These are phyloP conservation scores for Blastomyces gilchristii DNA, from an alignment of 2,329 filamentous ascomycete species.

Conservation along the genomic window DNA sequence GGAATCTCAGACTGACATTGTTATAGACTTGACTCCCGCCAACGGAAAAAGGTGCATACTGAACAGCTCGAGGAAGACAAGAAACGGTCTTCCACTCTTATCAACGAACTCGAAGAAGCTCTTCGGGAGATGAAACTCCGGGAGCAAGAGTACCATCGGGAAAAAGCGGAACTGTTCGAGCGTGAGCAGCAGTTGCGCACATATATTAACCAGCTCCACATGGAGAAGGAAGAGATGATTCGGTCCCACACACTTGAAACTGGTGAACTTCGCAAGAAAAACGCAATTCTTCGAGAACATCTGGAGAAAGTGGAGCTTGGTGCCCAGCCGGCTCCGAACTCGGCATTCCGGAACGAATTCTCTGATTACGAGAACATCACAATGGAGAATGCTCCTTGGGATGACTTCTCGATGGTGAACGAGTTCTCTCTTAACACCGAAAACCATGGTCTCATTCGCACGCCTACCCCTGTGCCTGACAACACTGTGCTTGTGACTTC, in stretches of 20 bases:
- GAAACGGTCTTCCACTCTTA: slow-evolving; percentile 71
- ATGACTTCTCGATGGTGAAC: slow-evolving; percentile 67
- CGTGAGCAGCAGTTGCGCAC: slow-evolving; percentile 66
- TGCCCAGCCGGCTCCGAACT: slow-evolving; percentile 33
- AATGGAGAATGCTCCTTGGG: slow-evolving; percentile 69
- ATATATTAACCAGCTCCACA: slow-evolving; percentile 63
- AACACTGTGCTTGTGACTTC: slow-evolving; percentile 32
- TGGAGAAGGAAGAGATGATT: slow-evolving; percentile 89
- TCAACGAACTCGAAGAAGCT: slow-evolving; percentile 69
- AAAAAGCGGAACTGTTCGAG: slow-evolving; percentile 53
- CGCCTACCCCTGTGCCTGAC: slow-evolving; percentile 19
- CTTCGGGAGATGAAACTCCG: slow-evolving; percentile 57
- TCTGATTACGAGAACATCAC: slow-evolving; percentile 73
- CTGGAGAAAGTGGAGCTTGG: slow-evolving; percentile 40
- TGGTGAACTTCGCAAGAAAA: slow-evolving; percentile 83
- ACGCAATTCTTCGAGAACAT: slow-evolving; percentile 65
- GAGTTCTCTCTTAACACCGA: slow-evolving; percentile 41
- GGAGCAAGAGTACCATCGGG: slow-evolving; percentile 41
- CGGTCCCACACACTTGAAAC: slow-evolving; percentile 81
- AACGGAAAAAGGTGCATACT: slow-evolving; percentile 96
- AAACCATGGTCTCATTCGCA: slow-evolving; percentile 22
- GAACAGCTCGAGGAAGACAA: slow-evolving; percentile 95
- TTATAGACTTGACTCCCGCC: slow-evolving; percentile 77
- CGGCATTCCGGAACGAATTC: slow-evolving; percentile 57
- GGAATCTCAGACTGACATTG: slow-evolving; percentile 6